Evolutionary conservation across 768 basidiomycete genomes (phyloP), one percentile per base, ranked within the genome.

Genomic region (Lyophyllum atratum): DNA sequence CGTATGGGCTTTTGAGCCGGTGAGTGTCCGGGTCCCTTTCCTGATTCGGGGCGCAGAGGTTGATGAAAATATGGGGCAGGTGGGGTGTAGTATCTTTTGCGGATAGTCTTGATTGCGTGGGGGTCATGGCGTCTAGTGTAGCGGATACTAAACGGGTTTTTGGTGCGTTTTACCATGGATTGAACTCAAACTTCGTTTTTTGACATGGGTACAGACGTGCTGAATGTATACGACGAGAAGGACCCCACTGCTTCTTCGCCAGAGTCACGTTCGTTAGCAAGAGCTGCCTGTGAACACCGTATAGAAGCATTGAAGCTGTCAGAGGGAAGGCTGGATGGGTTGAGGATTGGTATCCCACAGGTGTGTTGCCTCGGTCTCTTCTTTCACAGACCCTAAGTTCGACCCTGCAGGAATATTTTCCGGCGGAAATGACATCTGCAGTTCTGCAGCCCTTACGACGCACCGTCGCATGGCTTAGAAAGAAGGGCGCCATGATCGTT

Each of bases 21-120:
- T 92, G 52, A 52, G 76, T 68, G n/a, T 10, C n/a, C n/a, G n/a
- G n/a, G n/a, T 29, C 42, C 14, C 8, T 39, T 40, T 53, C 33
- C 42, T 54, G 24, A 50, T n/a, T 26, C 9, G 4, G 34, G 14
- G 24, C 40, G 31, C 31, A 49, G 50, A 50, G 22, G 14, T 49
- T 52, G 31, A 52, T 33, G 8, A 25, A 44, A 40, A 22, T 46
- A 29, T 17, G 21, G 14, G 5, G 29, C 42, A 93, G 95, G 66
- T 89, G 88, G 85, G 97, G 97, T 6, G 85, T 98, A 0, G 83
- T 99, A 3, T 87, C 94, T 0, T 99, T 92, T 63, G 96, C 96
- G 0, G 95, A 97, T 65, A 95, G 93, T 59, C 74, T 99, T 12
- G 97, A 99, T 65, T 95, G 93, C 62, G 94, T 99, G 0, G 96